Percentiles rank a stretch among this genome's conserved stretches.
Evolutionary conservation across 192 early-diverging fungal genomes (phyloP).

Genomic region (Backusella liffmaniae): DNA sequence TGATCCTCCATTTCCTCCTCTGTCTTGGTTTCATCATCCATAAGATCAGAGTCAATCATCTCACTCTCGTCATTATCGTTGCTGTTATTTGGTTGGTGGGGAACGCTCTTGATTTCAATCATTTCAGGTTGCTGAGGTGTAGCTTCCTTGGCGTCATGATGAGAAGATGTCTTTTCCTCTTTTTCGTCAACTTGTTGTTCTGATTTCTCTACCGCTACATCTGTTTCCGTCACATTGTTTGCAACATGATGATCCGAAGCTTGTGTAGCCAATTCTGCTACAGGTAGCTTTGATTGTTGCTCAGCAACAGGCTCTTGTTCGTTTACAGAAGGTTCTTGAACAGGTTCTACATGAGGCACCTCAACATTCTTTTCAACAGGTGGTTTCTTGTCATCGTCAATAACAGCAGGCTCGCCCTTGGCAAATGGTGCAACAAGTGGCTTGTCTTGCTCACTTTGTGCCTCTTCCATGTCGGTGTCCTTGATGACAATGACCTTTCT

Average conservation of each 20-base stretch:
- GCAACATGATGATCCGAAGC: background rate
- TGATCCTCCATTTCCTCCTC: background rate
- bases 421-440: background rate
- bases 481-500: background rate
- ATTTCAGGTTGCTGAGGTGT: background rate
- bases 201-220: background rate
- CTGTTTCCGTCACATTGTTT: background rate
- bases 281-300: background rate
- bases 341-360: background rate
- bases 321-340: background rate
- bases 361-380: background rate
- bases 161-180: background rate
- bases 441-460: background rate
- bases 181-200: background rate
- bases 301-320: background rate
- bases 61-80: background rate
- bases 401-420: background rate
- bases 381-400: background rate
- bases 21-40: background rate
- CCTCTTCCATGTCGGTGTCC: background rate
- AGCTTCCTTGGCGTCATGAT: background rate
- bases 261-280: background rate
- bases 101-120: constrained; percentile 2
- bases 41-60: background rate
- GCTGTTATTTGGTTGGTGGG: background rate